These are phyloP conservation scores for Alternaria arborescens DNA, from an alignment of 2,329 filamentous ascomycete genomes.

Conservation along the genomic window DNA sequence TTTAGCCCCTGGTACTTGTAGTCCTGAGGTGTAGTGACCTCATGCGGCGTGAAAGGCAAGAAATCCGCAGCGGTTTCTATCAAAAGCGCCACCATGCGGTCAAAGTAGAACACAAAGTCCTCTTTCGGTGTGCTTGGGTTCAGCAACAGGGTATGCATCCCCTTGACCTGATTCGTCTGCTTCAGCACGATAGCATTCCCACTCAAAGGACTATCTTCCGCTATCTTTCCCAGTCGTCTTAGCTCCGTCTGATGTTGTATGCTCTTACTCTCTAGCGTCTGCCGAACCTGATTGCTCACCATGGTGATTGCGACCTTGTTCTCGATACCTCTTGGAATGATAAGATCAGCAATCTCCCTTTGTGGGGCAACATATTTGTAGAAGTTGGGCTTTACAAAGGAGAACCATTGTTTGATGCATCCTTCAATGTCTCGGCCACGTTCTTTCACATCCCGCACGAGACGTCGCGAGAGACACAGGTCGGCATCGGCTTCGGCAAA, in stretches of 20 bases:
- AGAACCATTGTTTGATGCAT: conserved; percentile 98
- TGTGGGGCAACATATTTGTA: conserved; percentile 94
- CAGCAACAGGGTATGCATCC: conserved; percentile 91
- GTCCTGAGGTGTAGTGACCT: conserved; percentile 75
- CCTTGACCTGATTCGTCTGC: conserved; percentile 80
- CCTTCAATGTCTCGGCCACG: conserved; percentile 92
- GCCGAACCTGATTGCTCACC: conserved; percentile 92
- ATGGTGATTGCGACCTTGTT: conserved; percentile 94
- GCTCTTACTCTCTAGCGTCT: conserved; percentile 87
- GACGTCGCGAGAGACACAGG: conserved; percentile 76
- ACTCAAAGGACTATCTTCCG: conserved; percentile 76
- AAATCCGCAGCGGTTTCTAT: conserved; percentile 69
- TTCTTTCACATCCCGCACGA: conserved; percentile 86
- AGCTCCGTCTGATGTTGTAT: conserved; percentile 81
- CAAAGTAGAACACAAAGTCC: conserved; percentile 98
- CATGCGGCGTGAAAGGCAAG: conserved; percentile 71
- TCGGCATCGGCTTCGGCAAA: conserved; percentile 97
- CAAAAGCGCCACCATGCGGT: conserved; percentile 83
- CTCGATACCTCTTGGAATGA: conserved; percentile 92
- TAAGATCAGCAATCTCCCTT: conserved; percentile 89
- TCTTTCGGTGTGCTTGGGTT: conserved; percentile 80
- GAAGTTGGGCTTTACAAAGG: conserved; percentile 95
- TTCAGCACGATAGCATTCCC: conserved; percentile 76
- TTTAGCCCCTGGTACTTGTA: conserved; percentile 75
- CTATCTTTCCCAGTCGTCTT: conserved; percentile 75